Base-by-base conservation (phyloP, 176 grass and related monocot genomes). In the Pontederia paniculata region DNA sequence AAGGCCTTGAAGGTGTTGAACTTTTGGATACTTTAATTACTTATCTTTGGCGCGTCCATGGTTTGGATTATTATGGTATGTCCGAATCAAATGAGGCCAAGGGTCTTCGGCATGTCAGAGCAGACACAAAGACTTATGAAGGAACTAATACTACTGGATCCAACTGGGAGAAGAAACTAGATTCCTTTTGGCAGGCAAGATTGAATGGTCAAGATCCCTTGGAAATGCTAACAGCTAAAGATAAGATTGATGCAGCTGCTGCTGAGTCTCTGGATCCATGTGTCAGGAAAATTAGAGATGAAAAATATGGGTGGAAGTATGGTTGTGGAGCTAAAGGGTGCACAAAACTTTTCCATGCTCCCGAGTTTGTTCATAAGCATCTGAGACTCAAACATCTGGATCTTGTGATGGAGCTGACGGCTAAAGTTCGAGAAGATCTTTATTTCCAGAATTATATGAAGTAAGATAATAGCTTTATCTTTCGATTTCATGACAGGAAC, bases 301-400 rank as follows among this genome's bases (percentile, higher is more conserved):
- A 99, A 66, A 99, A 93, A 63, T 99, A 99, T 64, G 94, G 87
- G 20, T 99, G 94, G 94, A 99, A 99, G 75, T 99, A 99, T 57
- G 94, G 94, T 17, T 99, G 94, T 70, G 94, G 94, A 18, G 94
- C 94, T 31, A 99, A 99, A 63, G 87, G 80, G 11, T 99, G 94
- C 50, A 99, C 94, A 6, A 99, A 99, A 70, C 84, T 99, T 70
- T 99, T 99, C 72, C 94, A 99, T 80, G 94, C 94, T 73, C 78
- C 94, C 19, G 94, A 99, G 53, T 99, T 99, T 63, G 94, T 99
- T 52, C 76, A 99, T 68, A 99, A 99, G 60, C 94, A 99, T 93
- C 77, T 99, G 58, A 88, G 78, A 70, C 87, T 99, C 45, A 99
- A 99, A 59, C 94, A 99, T 77, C 75, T 80, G 41, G 94, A 99